phyloP scores from a whole-genome alignment of 2,329 filamentous ascomycete genomes.

The Talaromyces sp. region DNA sequence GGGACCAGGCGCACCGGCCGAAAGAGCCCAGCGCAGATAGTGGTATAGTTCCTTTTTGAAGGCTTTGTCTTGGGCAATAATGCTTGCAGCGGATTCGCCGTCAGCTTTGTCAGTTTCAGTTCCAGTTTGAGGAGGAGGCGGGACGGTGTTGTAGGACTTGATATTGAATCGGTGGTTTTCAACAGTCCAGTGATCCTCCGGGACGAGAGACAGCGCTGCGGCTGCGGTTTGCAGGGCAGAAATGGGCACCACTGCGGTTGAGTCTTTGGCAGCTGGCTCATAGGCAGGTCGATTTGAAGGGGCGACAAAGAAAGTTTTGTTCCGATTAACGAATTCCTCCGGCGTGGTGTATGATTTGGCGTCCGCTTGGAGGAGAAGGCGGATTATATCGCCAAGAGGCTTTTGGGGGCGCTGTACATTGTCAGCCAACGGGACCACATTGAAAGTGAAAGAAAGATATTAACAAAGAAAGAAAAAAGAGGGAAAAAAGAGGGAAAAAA shows the following conservation, averaged over 20 bases:
- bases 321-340: constrained; percentile 50
- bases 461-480: background rate
- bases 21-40: constrained; percentile 54
- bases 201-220: constrained; percentile 39
- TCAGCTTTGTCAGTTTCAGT: background rate
- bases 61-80: constrained; percentile 23
- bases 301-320: constrained; percentile 54
- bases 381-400: background rate
- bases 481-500: background rate
- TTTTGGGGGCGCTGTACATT: background rate
- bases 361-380: constrained; percentile 42
- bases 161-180: constrained; percentile 37
- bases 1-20: constrained; percentile 49
- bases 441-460: background rate
- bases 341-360: constrained; percentile 55
- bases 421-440: background rate
- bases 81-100: constrained; percentile 3
- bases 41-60: constrained; percentile 47
- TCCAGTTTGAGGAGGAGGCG: background rate
- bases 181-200: constrained; percentile 34
- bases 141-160: constrained; percentile 25
- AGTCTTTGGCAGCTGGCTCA: constrained; percentile 11
- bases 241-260: constrained; percentile 20
- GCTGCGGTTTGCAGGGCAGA: constrained; percentile 38
- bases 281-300: constrained; percentile 22